Base-by-base conservation (phyloP, 2,329 filamentous ascomycete species). In the Sclerotinia trifoliorum region DNA sequence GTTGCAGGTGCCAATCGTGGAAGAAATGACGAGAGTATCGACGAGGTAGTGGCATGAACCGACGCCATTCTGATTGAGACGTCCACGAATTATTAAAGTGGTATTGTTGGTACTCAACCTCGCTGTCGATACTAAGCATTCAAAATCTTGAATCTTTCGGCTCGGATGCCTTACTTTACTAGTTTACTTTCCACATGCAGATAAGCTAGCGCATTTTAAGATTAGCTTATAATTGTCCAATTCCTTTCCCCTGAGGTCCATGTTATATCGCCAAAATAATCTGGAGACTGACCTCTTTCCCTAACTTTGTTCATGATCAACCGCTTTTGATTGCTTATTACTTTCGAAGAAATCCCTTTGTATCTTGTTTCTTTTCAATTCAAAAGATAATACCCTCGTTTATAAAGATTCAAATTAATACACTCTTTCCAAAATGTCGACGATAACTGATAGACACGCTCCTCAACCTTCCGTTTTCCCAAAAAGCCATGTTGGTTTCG, bases 401-500 rank as follows among this genome's bases (percentile, higher is more conserved):
- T 44, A 42, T 5, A 48, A 54, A 63, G 26, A 63, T 17, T n/a
- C 71, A 71, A 29, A 54, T 63, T 21, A 67, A 67, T 67, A 63
- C 65, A 46, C 49, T 48, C 57, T 67, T 63, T 67, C n/a, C 57
- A 67, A 67, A 71, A 78, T 78, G 76, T 75, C 77, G 68, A 74
- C 76, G 55, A 71, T 77, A 64, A 73, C 72, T 68, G 76, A 77
- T 54, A 73, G 75, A 74, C 72, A 76, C 56, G 73, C 71, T 65
- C 73, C 74, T 68, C 76, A 75, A 67, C 77, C 75, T 64, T 77
- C 77, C 26, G 77, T 90, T 80, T 95, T 92, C 83, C 95, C 95
- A 79, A 90, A 95, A 81, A 96, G 90, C 90, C 95, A 98, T 86
- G 95, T 99, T 81, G 95, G 95, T 88, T 99, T 99, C 85, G 95